Percentiles rank a stretch among this genome's conserved stretches.
Conservation (phyloP, 257 asterid species). For the Capsicum baccatum region DNA sequence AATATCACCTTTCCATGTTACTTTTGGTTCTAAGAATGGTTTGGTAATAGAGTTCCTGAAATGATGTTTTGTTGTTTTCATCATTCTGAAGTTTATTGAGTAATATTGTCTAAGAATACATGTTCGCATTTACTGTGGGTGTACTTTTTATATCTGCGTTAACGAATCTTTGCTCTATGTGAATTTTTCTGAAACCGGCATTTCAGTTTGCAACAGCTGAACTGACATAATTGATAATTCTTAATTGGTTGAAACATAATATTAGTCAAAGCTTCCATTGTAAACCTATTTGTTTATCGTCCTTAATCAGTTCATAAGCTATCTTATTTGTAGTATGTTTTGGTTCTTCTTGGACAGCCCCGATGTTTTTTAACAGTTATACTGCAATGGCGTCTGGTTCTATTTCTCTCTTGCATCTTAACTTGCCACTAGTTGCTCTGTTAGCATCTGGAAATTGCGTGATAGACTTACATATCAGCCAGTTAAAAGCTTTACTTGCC, state of each 20-base stretch:
- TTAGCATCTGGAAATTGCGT: constrained; percentile 10
- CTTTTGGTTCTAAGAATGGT: neutral
- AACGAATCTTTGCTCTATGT: neutral
- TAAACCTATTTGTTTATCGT: constrained; percentile 21
- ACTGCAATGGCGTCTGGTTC: neutral
- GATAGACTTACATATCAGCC: constrained; percentile 22
- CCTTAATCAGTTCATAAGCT: neutral
- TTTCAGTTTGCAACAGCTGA: constrained; percentile 16
- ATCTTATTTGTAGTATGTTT: neutral
- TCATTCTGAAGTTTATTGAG: neutral
- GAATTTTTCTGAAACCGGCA: constrained; percentile 22
- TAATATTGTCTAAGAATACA: neutral
- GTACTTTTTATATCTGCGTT: neutral
- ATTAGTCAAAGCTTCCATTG: neutral
- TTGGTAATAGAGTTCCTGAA: constrained; percentile 12
- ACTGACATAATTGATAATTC: neutral
- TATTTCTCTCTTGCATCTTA: neutral
- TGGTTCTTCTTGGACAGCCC: constrained; percentile 12
- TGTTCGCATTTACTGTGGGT: neutral
- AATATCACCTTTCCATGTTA: neutral
- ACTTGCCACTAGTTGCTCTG: constrained; percentile 10
- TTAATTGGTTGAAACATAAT: constrained; percentile 6
- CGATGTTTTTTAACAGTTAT: neutral
- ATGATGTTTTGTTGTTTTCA: constrained; percentile 13
- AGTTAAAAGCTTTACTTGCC: neutral